phyloP scores from a whole-genome alignment of 495 filamentous ascomycete genomes.

The Penicillium argentinense region DNA sequence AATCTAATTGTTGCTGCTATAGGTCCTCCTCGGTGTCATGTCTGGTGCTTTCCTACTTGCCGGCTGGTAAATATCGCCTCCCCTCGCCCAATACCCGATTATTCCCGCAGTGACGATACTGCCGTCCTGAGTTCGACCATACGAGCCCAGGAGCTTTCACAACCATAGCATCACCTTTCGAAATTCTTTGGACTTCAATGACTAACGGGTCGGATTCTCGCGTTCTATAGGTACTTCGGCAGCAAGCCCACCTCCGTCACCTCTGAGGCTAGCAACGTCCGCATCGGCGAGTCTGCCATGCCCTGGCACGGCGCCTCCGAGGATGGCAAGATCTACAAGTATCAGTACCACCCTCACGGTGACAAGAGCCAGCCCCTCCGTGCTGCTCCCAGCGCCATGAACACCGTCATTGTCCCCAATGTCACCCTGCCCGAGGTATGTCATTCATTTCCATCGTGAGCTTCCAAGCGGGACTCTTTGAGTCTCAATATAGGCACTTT shows the following conservation, averaged over 20 bases:
- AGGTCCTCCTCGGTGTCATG: conserved; percentile 94
- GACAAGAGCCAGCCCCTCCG: conserved; percentile 71
- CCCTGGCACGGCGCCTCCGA: conserved; percentile 77
- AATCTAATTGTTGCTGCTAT: conserved; percentile 16
- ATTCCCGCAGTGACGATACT: conserved; percentile 16
- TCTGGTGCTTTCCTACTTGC: conserved; percentile 80
- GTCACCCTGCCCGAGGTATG: conserved; percentile 89
- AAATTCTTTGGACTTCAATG: background rate
- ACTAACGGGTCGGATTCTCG: conserved; percentile 15
- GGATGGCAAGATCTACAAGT: conserved; percentile 65
- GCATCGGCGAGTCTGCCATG: conserved; percentile 72
- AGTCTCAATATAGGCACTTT: too few relatives aligned
- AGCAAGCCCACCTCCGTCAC: conserved; percentile 80
- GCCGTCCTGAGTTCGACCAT: too few relatives aligned
- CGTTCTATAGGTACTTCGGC: conserved; percentile 55
- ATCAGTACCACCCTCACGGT: conserved; percentile 90
- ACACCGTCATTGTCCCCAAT: conserved; percentile 89
- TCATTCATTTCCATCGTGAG: conserved; percentile 1
- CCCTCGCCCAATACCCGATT: conserved; percentile 13
- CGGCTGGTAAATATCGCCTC: conserved; percentile 62
- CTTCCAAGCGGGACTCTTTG: background rate
- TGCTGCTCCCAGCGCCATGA: conserved; percentile 91
- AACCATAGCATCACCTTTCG: too few relatives aligned
- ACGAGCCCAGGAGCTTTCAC: too few relatives aligned
- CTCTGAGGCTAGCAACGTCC: conserved; percentile 71